These are phyloP conservation scores for Ceraceosorus guamensis DNA, from an alignment of 1,284 basidiomycete genomes.

Conservation along the genomic window DNA sequence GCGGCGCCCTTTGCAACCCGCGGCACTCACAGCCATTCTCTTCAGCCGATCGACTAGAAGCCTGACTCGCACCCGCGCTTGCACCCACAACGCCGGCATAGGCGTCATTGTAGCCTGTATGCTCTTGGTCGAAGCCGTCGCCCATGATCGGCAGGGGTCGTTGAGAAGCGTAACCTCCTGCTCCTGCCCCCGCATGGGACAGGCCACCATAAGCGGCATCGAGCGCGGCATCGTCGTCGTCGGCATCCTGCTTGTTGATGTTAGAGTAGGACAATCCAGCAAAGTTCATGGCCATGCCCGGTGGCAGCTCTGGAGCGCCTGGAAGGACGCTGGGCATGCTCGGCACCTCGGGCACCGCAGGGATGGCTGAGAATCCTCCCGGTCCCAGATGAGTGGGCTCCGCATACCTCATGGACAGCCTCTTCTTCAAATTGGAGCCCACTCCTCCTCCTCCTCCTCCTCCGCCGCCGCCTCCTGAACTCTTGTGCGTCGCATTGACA, in stretches of 20 bases:
- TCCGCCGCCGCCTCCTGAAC: constrained; percentile 14
- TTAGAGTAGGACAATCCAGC: too few relatives aligned
- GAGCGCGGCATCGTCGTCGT: too few relatives aligned
- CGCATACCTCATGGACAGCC: constrained; percentile 46
- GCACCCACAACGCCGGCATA: constrained; percentile 9
- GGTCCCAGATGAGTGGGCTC: constrained; percentile 35
- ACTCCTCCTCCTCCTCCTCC: constrained; percentile 29
- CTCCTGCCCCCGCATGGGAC: constrained; percentile 17
- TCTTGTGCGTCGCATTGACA: background rate
- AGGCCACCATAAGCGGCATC: too few relatives aligned
- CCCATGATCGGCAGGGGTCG: constrained; percentile 12
- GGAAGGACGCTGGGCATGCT: constrained; percentile 9
- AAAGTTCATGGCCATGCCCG: constrained; percentile 12
- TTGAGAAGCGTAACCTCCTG: constrained; percentile 3
- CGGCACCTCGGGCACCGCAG: constrained; percentile 10
- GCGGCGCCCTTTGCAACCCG: constrained; percentile 5
- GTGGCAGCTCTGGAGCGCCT: constrained; percentile 20
- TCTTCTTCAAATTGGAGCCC: constrained; percentile 42
- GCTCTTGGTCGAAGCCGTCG: constrained; percentile 12
- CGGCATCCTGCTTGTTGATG: too few relatives aligned
- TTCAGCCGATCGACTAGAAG: background rate
- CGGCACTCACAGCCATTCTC: too few relatives aligned
- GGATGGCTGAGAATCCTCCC: constrained; percentile 23
- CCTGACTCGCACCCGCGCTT: background rate
- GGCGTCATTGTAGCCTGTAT: background rate